These are phyloP conservation scores for Metschnikowia sp. DNA, from an alignment of 805 yeast species.

Conservation along the genomic window DNA sequence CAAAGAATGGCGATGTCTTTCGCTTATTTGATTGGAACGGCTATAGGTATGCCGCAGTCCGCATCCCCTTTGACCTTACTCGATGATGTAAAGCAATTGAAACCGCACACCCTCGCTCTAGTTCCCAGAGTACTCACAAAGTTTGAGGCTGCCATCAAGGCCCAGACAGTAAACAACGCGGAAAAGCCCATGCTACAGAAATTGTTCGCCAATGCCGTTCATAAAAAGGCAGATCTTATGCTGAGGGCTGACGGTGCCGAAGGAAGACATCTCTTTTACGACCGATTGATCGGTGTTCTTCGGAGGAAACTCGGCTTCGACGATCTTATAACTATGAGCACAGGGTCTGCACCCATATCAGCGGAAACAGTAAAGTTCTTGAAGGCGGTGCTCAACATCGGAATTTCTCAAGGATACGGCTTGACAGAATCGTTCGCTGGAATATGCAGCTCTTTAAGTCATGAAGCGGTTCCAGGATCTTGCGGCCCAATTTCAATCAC, in stretches of 20 bases:
- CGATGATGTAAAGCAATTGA: conserved; percentile 53
- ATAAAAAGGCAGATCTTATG: conserved; percentile 28
- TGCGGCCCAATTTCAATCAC: conserved; percentile 22
- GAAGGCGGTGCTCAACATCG: conserved; percentile 24
- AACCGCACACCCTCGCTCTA: conserved; percentile 51
- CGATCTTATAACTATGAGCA: conserved; percentile 21
- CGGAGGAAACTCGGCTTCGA: conserved; percentile 33
- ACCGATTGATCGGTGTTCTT: conserved; percentile 27
- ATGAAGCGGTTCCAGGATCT: conserved; percentile 22
- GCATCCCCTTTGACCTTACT: conserved; percentile 47
- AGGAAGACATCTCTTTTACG: conserved; percentile 34
- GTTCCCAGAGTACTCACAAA: conserved; percentile 66
- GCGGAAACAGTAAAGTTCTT: conserved; percentile 21
- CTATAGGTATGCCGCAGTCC: conserved; percentile 30
- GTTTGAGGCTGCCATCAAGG: conserved; percentile 42
- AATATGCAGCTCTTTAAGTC: conserved; percentile 15
- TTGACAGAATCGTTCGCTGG: conserved; percentile 31
- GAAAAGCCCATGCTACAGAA: conserved; percentile 29
- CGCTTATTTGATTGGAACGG: conserved; percentile 16
- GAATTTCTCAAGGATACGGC: conserved; percentile 34
- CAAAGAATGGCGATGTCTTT: conserved; percentile 17
- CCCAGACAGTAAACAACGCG: conserved; percentile 26
- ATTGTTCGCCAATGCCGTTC: conserved; percentile 29
- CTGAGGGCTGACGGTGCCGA: conserved; percentile 38
- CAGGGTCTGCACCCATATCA: conserved; percentile 28